These are phyloP conservation scores for Auricularia sp. DNA, from an alignment of 768 basidiomycete genomes.

Conservation along the genomic window DNA sequence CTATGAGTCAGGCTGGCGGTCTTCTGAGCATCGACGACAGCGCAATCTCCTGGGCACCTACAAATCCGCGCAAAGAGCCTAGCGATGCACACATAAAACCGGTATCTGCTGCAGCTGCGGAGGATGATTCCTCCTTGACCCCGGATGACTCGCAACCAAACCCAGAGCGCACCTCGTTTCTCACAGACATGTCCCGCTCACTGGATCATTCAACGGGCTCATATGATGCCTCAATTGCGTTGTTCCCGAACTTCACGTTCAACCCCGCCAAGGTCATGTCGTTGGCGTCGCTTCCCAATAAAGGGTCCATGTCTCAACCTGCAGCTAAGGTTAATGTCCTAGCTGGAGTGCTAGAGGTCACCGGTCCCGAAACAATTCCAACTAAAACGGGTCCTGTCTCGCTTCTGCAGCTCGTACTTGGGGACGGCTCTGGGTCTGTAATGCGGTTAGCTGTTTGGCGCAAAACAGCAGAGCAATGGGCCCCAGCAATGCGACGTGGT, in stretches of 20 bases:
- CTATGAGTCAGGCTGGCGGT: background rate
- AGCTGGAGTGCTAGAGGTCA: background rate
- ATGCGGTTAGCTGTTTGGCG: background rate
- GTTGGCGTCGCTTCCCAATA: background rate
- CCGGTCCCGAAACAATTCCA: background rate
- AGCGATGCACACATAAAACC: background rate
- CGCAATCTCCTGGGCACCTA: background rate
- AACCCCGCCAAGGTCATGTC: background rate
- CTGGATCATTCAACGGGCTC: background rate
- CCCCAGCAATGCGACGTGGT: background rate
- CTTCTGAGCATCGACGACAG: background rate
- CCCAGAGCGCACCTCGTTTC: background rate
- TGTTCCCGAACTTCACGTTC: background rate
- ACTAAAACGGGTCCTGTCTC: background rate
- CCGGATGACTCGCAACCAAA: background rate
- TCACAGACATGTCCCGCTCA: background rate
- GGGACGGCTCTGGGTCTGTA: background rate
- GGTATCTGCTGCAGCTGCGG: background rate
- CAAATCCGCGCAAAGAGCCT: background rate
- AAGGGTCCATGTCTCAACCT: background rate
- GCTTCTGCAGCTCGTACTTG: background rate
- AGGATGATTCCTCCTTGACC: background rate
- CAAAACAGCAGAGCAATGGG: background rate
- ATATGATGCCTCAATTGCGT: background rate
- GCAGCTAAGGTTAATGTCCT: background rate